phyloP scores from a whole-genome alignment of 768 basidiomycete species.

The Pisolithus orientalis region DNA sequence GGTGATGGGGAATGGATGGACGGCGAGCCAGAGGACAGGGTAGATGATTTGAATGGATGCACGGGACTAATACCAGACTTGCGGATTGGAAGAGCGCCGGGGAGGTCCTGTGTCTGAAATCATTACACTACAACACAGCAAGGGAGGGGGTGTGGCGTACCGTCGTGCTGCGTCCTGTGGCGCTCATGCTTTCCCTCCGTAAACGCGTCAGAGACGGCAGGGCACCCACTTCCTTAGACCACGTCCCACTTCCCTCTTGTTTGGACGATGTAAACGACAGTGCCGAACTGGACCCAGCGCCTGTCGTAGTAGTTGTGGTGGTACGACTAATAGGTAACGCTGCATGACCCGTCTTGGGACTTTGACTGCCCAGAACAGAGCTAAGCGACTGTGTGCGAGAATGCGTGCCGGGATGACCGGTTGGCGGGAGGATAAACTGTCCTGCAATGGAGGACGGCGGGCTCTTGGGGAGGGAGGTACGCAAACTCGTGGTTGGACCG shows the following conservation, averaged over 20 bases:
- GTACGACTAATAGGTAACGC: constrained; percentile 32
- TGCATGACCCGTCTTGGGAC: constrained; percentile 22
- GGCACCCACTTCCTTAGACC: constrained; percentile 32
- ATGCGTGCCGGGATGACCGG: constrained; percentile 12
- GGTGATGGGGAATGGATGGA: constrained; percentile 45
- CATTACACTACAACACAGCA: constrained; percentile 1
- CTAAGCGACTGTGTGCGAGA: constrained; percentile 22
- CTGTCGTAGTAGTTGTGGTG: constrained; percentile 24
- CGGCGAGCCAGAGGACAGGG: constrained; percentile 43
- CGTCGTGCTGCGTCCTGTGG: constrained; percentile 28
- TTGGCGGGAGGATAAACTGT: constrained; percentile 35
- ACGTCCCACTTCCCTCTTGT: constrained; percentile 29
- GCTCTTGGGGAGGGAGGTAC: constrained; percentile 42
- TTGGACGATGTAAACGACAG: constrained; percentile 38
- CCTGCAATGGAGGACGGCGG: constrained; percentile 40
- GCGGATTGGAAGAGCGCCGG: constrained; percentile 39
- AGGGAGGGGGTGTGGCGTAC: constrained; percentile 10
- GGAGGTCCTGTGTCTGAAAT: constrained; percentile 25
- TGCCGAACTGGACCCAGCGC: constrained; percentile 30
- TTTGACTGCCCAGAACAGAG: constrained; percentile 33
- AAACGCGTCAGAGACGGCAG: constrained; percentile 36
- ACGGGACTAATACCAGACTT: constrained; percentile 35
- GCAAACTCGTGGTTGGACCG: constrained; percentile 25
- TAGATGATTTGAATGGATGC: constrained; percentile 46
- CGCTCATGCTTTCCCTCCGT: constrained; percentile 46